phyloP scores from a whole-genome alignment of 2,329 filamentous ascomycete genomes.

The Lachnellula occidentalis region DNA sequence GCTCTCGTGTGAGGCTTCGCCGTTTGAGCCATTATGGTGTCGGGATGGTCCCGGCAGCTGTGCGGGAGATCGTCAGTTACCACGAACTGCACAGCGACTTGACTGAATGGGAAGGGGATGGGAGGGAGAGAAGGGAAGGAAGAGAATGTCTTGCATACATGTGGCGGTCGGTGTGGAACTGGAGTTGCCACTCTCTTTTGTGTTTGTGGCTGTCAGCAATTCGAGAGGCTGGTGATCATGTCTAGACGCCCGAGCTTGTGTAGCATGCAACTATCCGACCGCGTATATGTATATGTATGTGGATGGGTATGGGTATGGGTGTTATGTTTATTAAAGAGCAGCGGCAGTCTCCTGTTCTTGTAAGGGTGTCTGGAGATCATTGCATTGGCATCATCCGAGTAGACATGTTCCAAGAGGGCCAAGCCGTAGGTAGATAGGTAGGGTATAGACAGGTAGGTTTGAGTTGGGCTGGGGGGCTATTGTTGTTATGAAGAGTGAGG shows the following conservation, averaged over 20 bases:
- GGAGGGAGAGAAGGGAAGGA: too few species aligned
- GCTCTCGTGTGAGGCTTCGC: slow-evolving; percentile 23
- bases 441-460: neutral
- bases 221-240: slow-evolving; percentile 10
- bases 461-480: neutral
- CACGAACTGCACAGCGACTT: slow-evolving; percentile 4
- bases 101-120: neutral
- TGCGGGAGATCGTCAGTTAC: slow-evolving; percentile 17
- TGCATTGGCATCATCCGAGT: slow-evolving; percentile 15
- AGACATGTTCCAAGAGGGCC: neutral
- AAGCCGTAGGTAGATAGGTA: neutral
- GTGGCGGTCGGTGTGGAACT: too few species aligned
- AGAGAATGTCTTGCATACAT: slow-evolving; percentile 10
- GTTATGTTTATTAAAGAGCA: slow-evolving; percentile 11
- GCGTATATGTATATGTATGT: neutral
- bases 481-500: slow-evolving; percentile 7
- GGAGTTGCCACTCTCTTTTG: slow-evolving; percentile 2
- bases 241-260: slow-evolving; percentile 15
- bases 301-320: too few species aligned
- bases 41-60: slow-evolving; percentile 17
- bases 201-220: slow-evolving; percentile 12
- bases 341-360: slow-evolving; percentile 24
- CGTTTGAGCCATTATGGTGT: slow-evolving; percentile 26
- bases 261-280: slow-evolving; percentile 24
- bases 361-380: slow-evolving; percentile 25